Percentiles rank a stretch among this genome's conserved stretches.
Evolutionary conservation across 2,329 filamentous ascomycete genomes (phyloP).

Genomic region (Exophiala bonariae): DNA sequence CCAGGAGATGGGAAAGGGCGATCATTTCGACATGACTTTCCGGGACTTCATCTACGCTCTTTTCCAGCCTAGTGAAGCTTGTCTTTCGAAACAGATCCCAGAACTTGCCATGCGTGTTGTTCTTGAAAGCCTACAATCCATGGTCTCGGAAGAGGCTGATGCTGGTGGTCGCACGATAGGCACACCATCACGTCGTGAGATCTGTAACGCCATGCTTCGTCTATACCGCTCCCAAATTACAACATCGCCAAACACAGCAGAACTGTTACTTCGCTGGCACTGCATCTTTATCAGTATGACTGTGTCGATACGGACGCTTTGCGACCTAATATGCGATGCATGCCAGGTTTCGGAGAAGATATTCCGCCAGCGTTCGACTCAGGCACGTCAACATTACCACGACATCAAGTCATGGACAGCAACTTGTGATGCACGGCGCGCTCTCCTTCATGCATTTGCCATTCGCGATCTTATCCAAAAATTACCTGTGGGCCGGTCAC

Average conservation of each 20-base stretch:
- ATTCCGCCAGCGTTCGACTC: slow-evolving; percentile 26
- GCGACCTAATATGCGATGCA: slow-evolving; percentile 38
- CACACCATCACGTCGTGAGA: slow-evolving; percentile 38
- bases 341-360: slow-evolving; percentile 41
- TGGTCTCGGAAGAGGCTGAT: slow-evolving; percentile 43
- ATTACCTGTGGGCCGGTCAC: slow-evolving; percentile 43
- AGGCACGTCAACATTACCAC: slow-evolving; percentile 35
- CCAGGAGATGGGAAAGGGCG: slow-evolving; percentile 26
- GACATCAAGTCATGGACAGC: slow-evolving; percentile 32
- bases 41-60: slow-evolving; percentile 41
- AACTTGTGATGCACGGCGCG: slow-evolving; percentile 40
- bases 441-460: slow-evolving; percentile 44
- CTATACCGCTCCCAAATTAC: slow-evolving; percentile 39
- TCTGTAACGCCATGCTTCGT: slow-evolving; percentile 26
- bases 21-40: slow-evolving; percentile 37
- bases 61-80: slow-evolving; percentile 29
- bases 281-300: slow-evolving; percentile 44
- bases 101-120: slow-evolving; percentile 43
- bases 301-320: slow-evolving; percentile 41
- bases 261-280: slow-evolving; percentile 45
- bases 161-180: slow-evolving; percentile 34
- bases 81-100: slow-evolving; percentile 19
- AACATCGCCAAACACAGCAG: slow-evolving; percentile 39
- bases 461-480: slow-evolving; percentile 49
- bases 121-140: slow-evolving; percentile 44